Evolutionary conservation across 2,329 filamentous ascomycete species (phyloP), one percentile per base, ranked within the genome.

Genomic region (Truncatella angustata): DNA sequence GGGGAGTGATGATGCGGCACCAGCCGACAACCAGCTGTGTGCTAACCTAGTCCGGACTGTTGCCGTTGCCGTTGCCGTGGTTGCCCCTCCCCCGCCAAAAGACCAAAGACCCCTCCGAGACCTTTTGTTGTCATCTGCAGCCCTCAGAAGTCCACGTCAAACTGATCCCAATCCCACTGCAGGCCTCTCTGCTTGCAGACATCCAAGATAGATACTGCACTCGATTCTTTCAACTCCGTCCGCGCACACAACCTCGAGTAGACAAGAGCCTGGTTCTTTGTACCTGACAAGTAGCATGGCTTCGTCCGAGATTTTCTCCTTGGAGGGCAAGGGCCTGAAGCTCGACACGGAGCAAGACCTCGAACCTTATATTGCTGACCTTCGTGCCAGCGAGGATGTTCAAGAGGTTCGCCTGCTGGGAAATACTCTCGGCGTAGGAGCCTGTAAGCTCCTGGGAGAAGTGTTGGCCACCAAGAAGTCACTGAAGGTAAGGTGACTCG

Each of bases 251-350:
- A n/a, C n/a, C n/a, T n/a, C n/a, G n/a, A n/a, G n/a, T n/a, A n/a
- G n/a, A n/a, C n/a, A n/a, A n/a, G n/a, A n/a, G n/a, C n/a, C n/a
- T n/a, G n/a, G n/a, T 20, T 40, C 37, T 21, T 18, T 20, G 37
- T 40, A 40, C 37, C 37, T 21, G 21, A 21, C 37, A 23, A 40
- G 24, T 10, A 40, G 37, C 37, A 85, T 81, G 81, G 74, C 78
- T 28, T 47, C 73, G 63, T 69, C 74, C 24, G 91, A 88, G 70
- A 69, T 90, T 66, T 97, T 97, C 75, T 92, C 91, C 62, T 85
- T 97, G 60, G 90, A 96, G 73, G 91, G 90, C 72, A 94, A 88
- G 77, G 88, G 88, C 65, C 82, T 97, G 63, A 97, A 96, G 79
- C 88, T 99, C 66, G 87, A 95, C 76, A 90, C 87, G 36, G 90